Base-by-base conservation (phyloP, 805 yeast species). In the Candida cerambycidarum region DNA sequence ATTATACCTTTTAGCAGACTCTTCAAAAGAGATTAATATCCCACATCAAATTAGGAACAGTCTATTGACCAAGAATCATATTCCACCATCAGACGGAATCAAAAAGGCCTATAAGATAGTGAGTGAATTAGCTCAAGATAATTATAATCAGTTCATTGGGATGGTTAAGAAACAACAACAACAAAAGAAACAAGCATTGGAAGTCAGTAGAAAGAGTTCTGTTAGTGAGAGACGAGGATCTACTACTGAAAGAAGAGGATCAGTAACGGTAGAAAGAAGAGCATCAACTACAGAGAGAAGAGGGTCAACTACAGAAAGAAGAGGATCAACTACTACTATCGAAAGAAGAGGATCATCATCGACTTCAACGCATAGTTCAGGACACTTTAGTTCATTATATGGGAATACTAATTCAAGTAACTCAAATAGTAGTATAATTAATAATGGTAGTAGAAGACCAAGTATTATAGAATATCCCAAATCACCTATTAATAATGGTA, bases 21-120 rank as follows among this genome's bases (percentile, higher is more conserved):
- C 67, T 2, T 43, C 48, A 11, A 62, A 59, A 42, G 73, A 68
- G 42, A 55, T 68, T 42, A 68, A 68, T 38, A 41, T 67, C 5
- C 68, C 72, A 1, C 54, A 52, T 36, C 42, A 41, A 19, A 41
- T 60, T 31, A 59, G 55, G 39, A 47, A 45, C 24, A 49, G 41
- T 21, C 48, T 63, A 30, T 40, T 43, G 32, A 52, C 41, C 12
- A 42, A 54, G 18, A 45, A 53, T n/a, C 46, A 38, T 14, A 37
- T 51, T 18, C 71, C 69, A 4, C 38, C 39, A 3, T 32, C 27
- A 4, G 52, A 43, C 10, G 50, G 46, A 33, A 45, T 55, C 27
- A 30, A 41, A 29, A 45, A 42, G 31, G 51, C 53, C 17, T 50
- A 48, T 34, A 45, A 44, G 39, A 43, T 51, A 28, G 49, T 63